A percentile compares a stretch with the other conserved stretches of the same genome.
Evolutionary conservation across 2,329 filamentous ascomycete genomes (phyloP).

Genomic region (Trichoderma brevicompactum): DNA sequence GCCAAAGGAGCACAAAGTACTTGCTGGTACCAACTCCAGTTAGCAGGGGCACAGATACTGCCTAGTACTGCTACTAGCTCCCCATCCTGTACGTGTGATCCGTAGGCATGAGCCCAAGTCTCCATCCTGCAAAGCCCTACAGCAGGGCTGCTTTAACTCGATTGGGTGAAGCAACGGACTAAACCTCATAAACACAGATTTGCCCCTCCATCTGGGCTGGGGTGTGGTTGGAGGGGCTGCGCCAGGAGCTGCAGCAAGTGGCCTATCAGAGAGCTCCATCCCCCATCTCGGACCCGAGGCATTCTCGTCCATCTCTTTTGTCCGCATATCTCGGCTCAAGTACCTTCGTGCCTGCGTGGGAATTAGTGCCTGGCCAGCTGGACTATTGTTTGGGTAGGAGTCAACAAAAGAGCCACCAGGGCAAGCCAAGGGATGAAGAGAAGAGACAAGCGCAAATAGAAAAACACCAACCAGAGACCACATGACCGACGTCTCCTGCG

Average conservation of each 20-base stretch:
- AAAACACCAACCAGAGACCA: neutral
- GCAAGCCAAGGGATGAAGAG: neutral
- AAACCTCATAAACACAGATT: constrained; percentile 4
- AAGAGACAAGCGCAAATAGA: neutral
- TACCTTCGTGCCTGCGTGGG: neutral
- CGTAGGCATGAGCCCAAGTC: constrained; percentile 8
- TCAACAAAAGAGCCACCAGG: neutral
- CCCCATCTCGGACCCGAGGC: constrained; percentile 19
- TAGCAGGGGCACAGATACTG: neutral
- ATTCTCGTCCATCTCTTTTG: constrained; percentile 14
- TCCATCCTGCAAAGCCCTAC: constrained; percentile 22
- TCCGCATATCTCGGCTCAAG: constrained; percentile 15
- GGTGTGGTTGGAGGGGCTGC: constrained; percentile 8
- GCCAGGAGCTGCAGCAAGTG: constrained; percentile 1
- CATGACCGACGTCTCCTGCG: constrained; percentile 23
- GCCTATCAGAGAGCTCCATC: constrained; percentile 15
- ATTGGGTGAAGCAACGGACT: neutral
- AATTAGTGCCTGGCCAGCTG: constrained; percentile 18
- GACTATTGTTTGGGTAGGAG: constrained; percentile 11
- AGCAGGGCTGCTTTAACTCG: constrained; percentile 26
- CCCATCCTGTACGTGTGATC: neutral
- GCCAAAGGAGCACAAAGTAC: constrained; percentile 1
- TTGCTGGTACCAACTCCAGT: constrained; percentile 6
- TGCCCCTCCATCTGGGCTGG: constrained; percentile 14
- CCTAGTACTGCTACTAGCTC: neutral